Conservation (phyloP, 2,329 filamentous ascomycete species). For the Xylaria hypoxylon region DNA sequence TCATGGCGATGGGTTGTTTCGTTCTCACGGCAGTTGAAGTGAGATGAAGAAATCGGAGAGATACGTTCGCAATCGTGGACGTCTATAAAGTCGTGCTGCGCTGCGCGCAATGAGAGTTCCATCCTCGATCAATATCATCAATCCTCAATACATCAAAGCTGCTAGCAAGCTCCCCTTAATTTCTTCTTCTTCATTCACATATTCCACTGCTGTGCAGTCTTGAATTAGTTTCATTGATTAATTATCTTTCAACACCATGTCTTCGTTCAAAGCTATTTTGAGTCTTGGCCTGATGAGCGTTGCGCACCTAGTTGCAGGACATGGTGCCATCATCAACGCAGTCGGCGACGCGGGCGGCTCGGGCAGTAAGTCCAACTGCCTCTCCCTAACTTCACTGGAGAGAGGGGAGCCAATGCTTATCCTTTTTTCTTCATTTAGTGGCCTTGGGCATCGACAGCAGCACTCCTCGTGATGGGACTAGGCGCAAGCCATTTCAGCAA, state of each 20-base stretch:
- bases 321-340: slow-evolving; percentile 70
- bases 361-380: slow-evolving; percentile 54
- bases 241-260: slow-evolving; percentile 40
- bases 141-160: slow-evolving; percentile 13
- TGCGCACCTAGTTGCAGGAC: slow-evolving; percentile 68
- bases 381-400: not conserved
- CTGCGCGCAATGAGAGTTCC: slow-evolving; percentile 17
- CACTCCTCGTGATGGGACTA: slow-evolving; percentile 72
- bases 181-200: not conserved
- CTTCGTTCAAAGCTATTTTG: slow-evolving; percentile 47
- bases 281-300: slow-evolving; percentile 64
- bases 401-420: slow-evolving; percentile 7
- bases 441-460: slow-evolving; percentile 62
- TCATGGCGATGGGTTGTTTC: slow-evolving; percentile 6
- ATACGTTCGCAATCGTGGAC: not conserved
- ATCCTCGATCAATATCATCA: slow-evolving; percentile 10
- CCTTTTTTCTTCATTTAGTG: slow-evolving; percentile 44
- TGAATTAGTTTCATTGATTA: slow-evolving; percentile 16
- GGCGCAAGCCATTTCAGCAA: slow-evolving; percentile 71
- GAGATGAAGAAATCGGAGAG: slow-evolving; percentile 3
- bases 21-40: not conserved
- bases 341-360: slow-evolving; percentile 68
- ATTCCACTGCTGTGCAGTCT: slow-evolving; percentile 46
- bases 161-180: slow-evolving; percentile 23
- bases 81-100: slow-evolving; percentile 29